phyloP scores from a whole-genome alignment of 129 eudicot genomes.

The Arctium minus region DNA sequence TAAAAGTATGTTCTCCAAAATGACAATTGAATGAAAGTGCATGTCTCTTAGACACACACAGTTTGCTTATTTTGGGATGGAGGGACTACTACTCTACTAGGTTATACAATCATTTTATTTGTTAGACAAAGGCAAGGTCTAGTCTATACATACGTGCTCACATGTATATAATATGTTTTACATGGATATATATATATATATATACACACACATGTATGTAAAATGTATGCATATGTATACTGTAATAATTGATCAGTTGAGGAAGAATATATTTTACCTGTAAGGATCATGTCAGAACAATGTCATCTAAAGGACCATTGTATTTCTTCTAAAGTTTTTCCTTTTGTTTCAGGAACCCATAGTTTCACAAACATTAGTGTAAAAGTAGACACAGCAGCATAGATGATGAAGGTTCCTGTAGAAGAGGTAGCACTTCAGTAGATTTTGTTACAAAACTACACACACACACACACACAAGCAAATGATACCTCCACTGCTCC shows the following conservation, averaged over 20 bases:
- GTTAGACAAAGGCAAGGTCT: neutral
- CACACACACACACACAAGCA: conserved; percentile 8
- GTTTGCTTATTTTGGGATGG: neutral
- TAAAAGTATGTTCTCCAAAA: neutral
- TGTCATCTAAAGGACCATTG: conserved; percentile 66
- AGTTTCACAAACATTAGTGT: conserved; percentile 51
- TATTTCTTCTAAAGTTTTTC: conserved; percentile 80
- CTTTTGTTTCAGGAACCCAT: conserved; percentile 94
- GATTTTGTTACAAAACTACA: conserved; percentile 4
- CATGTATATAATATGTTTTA: neutral
- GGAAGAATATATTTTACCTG: conserved; percentile 4
- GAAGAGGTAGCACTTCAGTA: conserved; percentile 4
- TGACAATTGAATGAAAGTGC: neutral
- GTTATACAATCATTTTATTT: neutral
- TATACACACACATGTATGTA: neutral
- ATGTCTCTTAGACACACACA: neutral
- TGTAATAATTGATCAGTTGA: neutral
- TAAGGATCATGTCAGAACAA: conserved; percentile 11
- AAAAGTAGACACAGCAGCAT: conserved; percentile 51
- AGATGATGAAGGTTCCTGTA: conserved; percentile 71
- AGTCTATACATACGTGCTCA: neutral
- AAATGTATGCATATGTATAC: neutral
- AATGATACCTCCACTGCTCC: conserved; percentile 85
- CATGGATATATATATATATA: too few species aligned
- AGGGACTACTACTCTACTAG: neutral